Conservation (phyloP, 2,329 filamentous ascomycete genomes). For the Westerdykella aurantiaca region DNA sequence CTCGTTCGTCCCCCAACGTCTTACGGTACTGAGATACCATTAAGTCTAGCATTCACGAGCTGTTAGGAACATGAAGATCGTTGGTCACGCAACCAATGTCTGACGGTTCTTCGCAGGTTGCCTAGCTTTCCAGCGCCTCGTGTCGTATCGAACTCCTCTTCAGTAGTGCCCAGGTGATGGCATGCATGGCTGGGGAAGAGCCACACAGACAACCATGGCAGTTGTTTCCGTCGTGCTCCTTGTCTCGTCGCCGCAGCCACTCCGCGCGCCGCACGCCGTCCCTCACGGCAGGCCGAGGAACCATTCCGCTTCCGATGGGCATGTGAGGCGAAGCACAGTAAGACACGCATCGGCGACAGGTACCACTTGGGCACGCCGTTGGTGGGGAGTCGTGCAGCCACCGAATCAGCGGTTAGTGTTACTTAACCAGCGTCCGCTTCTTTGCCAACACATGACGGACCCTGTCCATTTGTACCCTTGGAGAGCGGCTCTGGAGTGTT, state of each 20-base stretch:
- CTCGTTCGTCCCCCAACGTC: no score
- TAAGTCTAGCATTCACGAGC: neutral
- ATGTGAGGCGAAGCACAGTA: constrained; percentile 21
- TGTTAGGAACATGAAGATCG: constrained; percentile 2
- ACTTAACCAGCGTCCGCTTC: constrained; percentile 1
- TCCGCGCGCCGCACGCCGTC: constrained; percentile 4
- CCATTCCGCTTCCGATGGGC: constrained; percentile 18
- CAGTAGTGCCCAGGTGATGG: constrained; percentile 10
- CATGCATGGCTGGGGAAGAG: constrained; percentile 6
- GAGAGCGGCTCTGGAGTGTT: neutral
- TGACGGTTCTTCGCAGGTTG: constrained; percentile 5
- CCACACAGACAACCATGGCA: neutral
- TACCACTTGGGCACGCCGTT: constrained; percentile 20
- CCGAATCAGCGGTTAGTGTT: constrained; percentile 6
- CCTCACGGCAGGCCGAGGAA: constrained; percentile 12
- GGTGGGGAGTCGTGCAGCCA: constrained; percentile 2
- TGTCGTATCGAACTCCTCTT: constrained; percentile 3
- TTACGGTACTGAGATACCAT: neutral
- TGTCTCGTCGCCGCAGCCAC: constrained; percentile 1
- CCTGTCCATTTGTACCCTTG: neutral
- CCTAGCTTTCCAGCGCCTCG: constrained; percentile 2
- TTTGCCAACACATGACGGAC: neutral
- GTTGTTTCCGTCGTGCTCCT: constrained; percentile 1
- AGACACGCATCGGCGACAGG: constrained; percentile 29
- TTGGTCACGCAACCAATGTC: constrained; percentile 17